Evolutionary conservation across 345 rosid species (phyloP), one percentile per base, ranked within the genome.

Genomic region (Nephelium lappaceum): DNA sequence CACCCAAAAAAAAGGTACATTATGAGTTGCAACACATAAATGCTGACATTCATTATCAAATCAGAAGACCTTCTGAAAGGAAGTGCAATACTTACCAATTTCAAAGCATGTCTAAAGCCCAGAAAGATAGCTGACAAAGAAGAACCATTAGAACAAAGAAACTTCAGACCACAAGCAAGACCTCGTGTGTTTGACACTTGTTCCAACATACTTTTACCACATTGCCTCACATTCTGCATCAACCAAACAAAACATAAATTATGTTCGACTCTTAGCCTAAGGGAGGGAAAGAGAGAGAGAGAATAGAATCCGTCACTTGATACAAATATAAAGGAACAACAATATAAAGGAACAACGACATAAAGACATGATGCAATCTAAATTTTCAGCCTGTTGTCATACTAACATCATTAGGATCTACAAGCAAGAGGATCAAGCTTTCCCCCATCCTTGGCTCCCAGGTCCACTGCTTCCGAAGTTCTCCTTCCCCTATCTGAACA

Each of bases 401-500:
- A 81, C 93, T 45, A 84, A 96, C 99, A 79, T 96, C 99, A 88
- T 91, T 92, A 72, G 98, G 91, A 86, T 96, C 99, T 49, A 94
- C 79, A 84, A 96, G 95, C 69, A 86, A 86, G 81, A 94, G 96
- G 84, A 93, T 89, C 85, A 95, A 85, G 79, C 93, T 87, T 85
- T 93, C 91, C 21, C 90, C 87, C 98, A 95, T 95, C 79, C 85
- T 83, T 72, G 98, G 97, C 79, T 93, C 97, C 98, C 98, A 95
- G 61, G 86, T 85, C 99, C 98, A 95, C 83, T 91, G 94, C 84
- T 89, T 90, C 78, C 81, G 82, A 78, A 85, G 88, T 74, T 92
- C 92, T 60, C 87, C 86, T 79, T 81, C 89, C 38, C 91, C 94
- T 82, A 89, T 81, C 81, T 86, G 89, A 83, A 90, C 86, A 73